Conservation (phyloP, 768 basidiomycete genomes). For the Leccinum subgranulosum region DNA sequence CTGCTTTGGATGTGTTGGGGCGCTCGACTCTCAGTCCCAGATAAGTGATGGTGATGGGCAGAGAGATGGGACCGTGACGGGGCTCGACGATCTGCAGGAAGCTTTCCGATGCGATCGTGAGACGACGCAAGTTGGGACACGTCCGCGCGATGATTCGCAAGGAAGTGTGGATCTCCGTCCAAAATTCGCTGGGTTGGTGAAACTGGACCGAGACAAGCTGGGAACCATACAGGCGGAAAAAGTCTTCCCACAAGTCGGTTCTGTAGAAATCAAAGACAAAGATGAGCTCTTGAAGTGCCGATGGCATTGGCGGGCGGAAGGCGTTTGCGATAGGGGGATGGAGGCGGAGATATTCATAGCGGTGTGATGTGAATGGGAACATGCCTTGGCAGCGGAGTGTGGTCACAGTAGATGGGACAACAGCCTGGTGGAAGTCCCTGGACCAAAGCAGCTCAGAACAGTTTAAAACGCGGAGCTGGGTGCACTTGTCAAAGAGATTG, state of each 20-base stretch:
- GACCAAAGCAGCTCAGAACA: neutral
- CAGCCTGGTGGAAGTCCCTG: neutral
- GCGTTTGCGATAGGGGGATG: neutral
- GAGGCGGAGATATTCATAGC: neutral
- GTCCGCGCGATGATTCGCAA: slow-evolving; percentile 6
- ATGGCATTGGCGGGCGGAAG: neutral
- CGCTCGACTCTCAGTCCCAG: slow-evolving; percentile 10
- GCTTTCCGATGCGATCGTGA: slow-evolving; percentile 12
- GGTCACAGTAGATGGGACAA: neutral
- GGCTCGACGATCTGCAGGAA: slow-evolving; percentile 2
- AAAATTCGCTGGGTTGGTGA: neutral
- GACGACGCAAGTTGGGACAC: slow-evolving; percentile 18
- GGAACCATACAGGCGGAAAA: neutral
- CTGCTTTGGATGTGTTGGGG: neutral
- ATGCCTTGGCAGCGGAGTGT: neutral
- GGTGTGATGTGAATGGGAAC: neutral
- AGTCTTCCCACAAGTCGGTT: neutral
- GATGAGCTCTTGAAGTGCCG: neutral
- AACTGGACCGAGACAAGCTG: neutral
- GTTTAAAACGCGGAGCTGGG: neutral
- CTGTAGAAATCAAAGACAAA: neutral
- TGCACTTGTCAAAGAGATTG: neutral
- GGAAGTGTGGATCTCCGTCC: neutral
- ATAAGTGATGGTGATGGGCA: slow-evolving; percentile 10
- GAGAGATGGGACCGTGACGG: slow-evolving; percentile 2